phyloP scores from a whole-genome alignment of 768 basidiomycete species.

The Gelatoporia subvermispora region DNA sequence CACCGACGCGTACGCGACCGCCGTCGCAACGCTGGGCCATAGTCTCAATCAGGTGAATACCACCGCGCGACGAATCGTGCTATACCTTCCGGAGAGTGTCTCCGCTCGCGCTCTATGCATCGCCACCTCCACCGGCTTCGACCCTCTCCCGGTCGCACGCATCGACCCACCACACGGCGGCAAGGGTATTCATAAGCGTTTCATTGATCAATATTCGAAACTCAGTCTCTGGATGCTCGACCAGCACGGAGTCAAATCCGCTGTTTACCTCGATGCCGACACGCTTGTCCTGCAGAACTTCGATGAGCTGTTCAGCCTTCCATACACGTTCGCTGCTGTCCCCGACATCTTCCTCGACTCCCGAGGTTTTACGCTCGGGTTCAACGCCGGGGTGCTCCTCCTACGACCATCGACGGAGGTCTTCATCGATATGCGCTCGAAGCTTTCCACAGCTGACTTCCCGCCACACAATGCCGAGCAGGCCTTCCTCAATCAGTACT shows the following conservation, averaged over 20 bases:
- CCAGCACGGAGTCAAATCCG: slow-evolving; percentile 19
- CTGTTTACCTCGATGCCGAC: slow-evolving; percentile 31
- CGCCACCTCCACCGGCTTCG: slow-evolving; percentile 35
- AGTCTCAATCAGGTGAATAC: slow-evolving; percentile 26
- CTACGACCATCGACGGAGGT: slow-evolving; percentile 25
- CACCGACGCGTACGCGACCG: slow-evolving; percentile 26
- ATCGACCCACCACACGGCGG: slow-evolving; percentile 36
- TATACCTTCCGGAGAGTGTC: slow-evolving; percentile 32
- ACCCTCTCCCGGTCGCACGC: slow-evolving; percentile 27
- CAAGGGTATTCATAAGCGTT: slow-evolving; percentile 29
- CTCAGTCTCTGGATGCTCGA: slow-evolving; percentile 31
- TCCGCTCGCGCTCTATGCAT: slow-evolving; percentile 37
- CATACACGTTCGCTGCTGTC: slow-evolving; percentile 29
- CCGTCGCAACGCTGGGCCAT: slow-evolving; percentile 28
- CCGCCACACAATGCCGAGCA: slow-evolving; percentile 35
- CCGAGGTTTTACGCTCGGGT: slow-evolving; percentile 22
- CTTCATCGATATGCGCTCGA: slow-evolving; percentile 26
- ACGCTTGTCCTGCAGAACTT: slow-evolving; percentile 26
- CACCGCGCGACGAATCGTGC: slow-evolving; percentile 27
- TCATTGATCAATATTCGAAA: slow-evolving; percentile 34
- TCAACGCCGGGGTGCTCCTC: slow-evolving; percentile 33
- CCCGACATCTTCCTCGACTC: slow-evolving; percentile 23
- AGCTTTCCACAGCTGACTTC: slow-evolving; percentile 35
- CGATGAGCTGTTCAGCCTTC: slow-evolving; percentile 29
- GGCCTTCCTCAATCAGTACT: slow-evolving; percentile 37